These are phyloP conservation scores for Harringtonia aguacate DNA, from an alignment of 2,329 filamentous ascomycete genomes.

Conservation along the genomic window DNA sequence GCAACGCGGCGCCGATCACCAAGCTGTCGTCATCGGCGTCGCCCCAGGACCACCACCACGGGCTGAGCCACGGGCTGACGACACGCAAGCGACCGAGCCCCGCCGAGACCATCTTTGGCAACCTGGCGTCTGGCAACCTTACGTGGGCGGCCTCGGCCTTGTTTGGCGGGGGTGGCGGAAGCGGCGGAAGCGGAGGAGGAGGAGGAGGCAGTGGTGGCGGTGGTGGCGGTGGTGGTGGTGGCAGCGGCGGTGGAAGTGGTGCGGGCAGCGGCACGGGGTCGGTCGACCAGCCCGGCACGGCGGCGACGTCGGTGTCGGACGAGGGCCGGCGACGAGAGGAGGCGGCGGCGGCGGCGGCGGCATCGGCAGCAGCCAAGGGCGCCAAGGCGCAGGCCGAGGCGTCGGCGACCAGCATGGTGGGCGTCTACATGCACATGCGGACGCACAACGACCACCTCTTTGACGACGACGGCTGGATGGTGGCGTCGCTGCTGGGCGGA, in stretches of 20 bases:
- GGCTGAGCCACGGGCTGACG: not conserved
- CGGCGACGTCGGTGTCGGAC: slow-evolving; percentile 42
- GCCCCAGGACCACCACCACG: slow-evolving; percentile 24
- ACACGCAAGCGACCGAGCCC: slow-evolving; percentile 51
- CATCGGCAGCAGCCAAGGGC: slow-evolving; percentile 1
- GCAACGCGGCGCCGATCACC: not conserved
- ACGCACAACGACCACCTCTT: slow-evolving; percentile 55
- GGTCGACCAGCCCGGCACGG: slow-evolving; percentile 32
- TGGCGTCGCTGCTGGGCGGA: slow-evolving; percentile 45
- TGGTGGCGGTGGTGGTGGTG: too few relatives aligned
- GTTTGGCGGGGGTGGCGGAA: slow-evolving; percentile 13
- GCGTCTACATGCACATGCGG: slow-evolving; percentile 39
- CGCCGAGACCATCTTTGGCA: slow-evolving; percentile 48
- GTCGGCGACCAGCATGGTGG: slow-evolving; percentile 27
- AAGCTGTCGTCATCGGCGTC: slow-evolving; percentile 21
- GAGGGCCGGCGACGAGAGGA: slow-evolving; percentile 40
- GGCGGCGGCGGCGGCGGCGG: not conserved
- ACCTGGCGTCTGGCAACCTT: slow-evolving; percentile 40
- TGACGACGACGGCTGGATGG: slow-evolving; percentile 58
- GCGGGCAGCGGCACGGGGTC: slow-evolving; percentile 15
- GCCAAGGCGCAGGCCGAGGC: not conserved
- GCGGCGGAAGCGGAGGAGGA: not conserved
- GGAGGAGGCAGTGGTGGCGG: too few relatives aligned
- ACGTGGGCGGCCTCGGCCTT: slow-evolving; percentile 38
- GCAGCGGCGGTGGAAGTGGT: not conserved